Base-by-base conservation (phyloP, 23 red algal species). In the Gracilaria caudata region DNA sequence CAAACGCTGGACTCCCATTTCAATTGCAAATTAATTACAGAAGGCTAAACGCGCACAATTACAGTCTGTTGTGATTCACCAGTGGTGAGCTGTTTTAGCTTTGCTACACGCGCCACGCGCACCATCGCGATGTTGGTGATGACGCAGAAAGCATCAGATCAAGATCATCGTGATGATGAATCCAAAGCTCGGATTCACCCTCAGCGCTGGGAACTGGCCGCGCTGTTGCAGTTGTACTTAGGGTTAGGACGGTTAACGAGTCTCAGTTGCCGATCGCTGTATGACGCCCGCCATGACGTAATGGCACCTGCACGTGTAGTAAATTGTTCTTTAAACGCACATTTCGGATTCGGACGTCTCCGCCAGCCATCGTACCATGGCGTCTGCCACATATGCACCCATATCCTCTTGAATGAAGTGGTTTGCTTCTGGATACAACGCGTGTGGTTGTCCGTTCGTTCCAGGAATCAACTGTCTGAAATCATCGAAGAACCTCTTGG, bases 381-480 rank as follows among this genome's bases (percentile, higher is more conserved):
- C 38, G 25, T 75, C 70, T 8, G 70, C 70, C 4, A 75, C 21
- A 26, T 75, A 47, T 38, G 70, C 2, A 28, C 70, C 70, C 24
- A 26, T 40, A 11, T 75, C 70, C 0, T 75, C 70, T 21, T 75
- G 70, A 7, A 75, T 43, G 40, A 75, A 75, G 38, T 75, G 70
- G 33, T 49, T 49, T 10, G 32, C 70, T 47, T 47, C 70, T 10
- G 70, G 39, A 29, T 75, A 75, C 21, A 75, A 29, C 4, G 70
- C 25, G 13, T 75, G 70, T 21, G 70, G 70, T 40, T 75, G 70
- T 16, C 38, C 70, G 38, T 75, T n/a, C 0, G 70, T 75, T 46
- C 70, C 70, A 49, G 70, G 70, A 17, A 75, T 75, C 70, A 75
- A 26, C 40, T 75, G 29, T 24, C 70, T 75, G 20, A 75, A 47